phyloP scores from a whole-genome alignment of 2,329 filamentous ascomycete genomes.

The Microdochium bolleyi region DNA sequence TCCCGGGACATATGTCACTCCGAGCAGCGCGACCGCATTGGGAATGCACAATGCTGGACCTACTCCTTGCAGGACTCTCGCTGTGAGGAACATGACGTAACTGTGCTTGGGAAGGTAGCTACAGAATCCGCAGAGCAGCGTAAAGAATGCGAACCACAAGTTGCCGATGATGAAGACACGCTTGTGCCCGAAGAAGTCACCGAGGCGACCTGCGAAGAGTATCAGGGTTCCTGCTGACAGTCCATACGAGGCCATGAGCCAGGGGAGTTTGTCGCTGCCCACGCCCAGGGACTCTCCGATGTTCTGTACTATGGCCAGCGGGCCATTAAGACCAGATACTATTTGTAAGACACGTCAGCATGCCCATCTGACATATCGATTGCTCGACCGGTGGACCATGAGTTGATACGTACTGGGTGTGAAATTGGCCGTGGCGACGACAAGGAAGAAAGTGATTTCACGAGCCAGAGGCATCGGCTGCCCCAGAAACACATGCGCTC shows the following conservation, averaged over 20 bases:
- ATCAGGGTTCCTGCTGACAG: constrained; percentile 42
- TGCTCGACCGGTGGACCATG: background rate
- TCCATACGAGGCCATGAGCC: constrained; percentile 38
- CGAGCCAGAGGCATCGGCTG: constrained; percentile 16
- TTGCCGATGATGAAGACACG: constrained; percentile 38
- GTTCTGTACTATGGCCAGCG: constrained; percentile 26
- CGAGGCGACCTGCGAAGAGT: constrained; percentile 36
- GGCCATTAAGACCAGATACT: constrained; percentile 20
- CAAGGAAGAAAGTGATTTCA: constrained; percentile 16
- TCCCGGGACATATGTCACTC: constrained; percentile 32
- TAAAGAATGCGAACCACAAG: constrained; percentile 39
- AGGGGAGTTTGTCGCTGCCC: constrained; percentile 31
- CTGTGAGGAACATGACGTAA: constrained; percentile 27
- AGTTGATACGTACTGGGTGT: constrained; percentile 15
- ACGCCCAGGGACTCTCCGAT: constrained; percentile 33
- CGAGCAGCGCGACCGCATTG: constrained; percentile 44
- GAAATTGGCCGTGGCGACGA: constrained; percentile 20
- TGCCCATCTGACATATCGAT: background rate
- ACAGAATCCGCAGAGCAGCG: constrained; percentile 32
- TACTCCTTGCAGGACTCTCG: constrained; percentile 37
- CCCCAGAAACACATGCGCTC: constrained; percentile 14
- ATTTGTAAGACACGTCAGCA: constrained; percentile 3
- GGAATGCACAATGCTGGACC: constrained; percentile 45
- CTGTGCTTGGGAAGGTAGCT: constrained; percentile 21
- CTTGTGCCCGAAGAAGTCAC: constrained; percentile 42